A percentile compares a stretch with the other conserved stretches of the same genome.
Evolutionary conservation across 768 basidiomycete species (phyloP).

Genomic region (Stropharia rugosoannulata): DNA sequence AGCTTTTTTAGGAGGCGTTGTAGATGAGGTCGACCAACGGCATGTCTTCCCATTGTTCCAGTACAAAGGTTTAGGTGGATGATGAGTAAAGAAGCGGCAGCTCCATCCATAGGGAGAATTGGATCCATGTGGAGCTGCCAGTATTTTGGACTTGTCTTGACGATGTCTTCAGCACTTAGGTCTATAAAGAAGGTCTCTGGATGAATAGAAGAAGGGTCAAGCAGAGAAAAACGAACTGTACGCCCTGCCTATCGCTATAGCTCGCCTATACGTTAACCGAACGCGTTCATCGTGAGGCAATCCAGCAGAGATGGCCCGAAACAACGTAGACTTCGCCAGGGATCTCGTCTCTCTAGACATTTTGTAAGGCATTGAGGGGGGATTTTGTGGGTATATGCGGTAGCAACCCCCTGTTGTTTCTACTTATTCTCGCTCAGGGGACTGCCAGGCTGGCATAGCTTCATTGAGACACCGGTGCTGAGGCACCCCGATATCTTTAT

Average conservation of each 20-base stretch:
- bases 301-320: not conserved
- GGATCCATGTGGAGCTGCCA: constrained; percentile 19
- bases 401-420: too few species aligned
- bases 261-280: constrained; percentile 2
- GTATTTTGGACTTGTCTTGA: constrained; percentile 4
- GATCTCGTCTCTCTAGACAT: not conserved
- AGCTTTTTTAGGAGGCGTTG: constrained; percentile 10
- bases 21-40: constrained; percentile 8
- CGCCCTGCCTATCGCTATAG: constrained; percentile 2
- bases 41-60: constrained; percentile 14
- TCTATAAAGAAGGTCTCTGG: not conserved
- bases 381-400: not conserved
- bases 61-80: constrained; percentile 19
- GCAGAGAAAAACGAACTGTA: not conserved
- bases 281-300: constrained; percentile 2
- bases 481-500: too few species aligned
- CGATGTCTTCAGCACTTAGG: constrained; percentile 3
- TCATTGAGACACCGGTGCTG: too few species aligned
- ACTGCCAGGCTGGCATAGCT: too few species aligned
- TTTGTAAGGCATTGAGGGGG: not conserved
- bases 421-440: too few species aligned
- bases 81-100: constrained; percentile 10
- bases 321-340: constrained; percentile 5
- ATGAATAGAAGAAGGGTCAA: not conserved
- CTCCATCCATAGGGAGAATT: constrained; percentile 14